Base-by-base conservation (phyloP, 2,329 filamentous ascomycete genomes). In the Endoconidiophora laricicola region DNA sequence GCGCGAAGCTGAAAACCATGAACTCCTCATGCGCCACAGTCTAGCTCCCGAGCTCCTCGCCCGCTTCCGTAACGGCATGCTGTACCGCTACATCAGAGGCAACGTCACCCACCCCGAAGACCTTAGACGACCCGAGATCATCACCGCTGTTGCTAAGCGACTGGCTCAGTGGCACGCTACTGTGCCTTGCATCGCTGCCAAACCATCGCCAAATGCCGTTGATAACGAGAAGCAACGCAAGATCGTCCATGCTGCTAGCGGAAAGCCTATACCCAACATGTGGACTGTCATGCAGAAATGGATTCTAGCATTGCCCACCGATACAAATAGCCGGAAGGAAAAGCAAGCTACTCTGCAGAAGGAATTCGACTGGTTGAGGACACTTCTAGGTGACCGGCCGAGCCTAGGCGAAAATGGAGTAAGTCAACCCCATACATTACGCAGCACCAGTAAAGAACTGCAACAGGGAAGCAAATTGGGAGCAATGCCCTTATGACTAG, bases 211-310 rank as follows among this genome's bases (percentile, higher is more conserved):
- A 52, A 59, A 58, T 50, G 51, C 55, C 48, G 59, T 60, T 55
- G 50, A 59, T 54, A 52, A 60, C 53, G 57, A 64, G 54, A 59
- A 71, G 59, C 59, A 64, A 24, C 50, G 49, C 47, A 63, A 64
- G 44, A 70, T 74, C 53, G 66, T 70, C 55, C 65, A 65, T 54
- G 68, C 74, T 42, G 77, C 77, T 20, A 78, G 78, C 43, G 77
- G 77, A 54, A 86, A 81, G 60, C 79, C 80, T 4, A 71, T 77
- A n/a, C 85, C 87, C 16, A 95, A 93, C 62, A 69, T 94, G 50
- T 98, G 91, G 91, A 86, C 85, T 5, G 87, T 93, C 33, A 83
- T 95, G 74, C 86, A 94, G 63, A 93, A 88, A 66, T 98, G 91
- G 91, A 86, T 95, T 52, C 69, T 81, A 57, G 90, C 86, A 38